A percentile compares a stretch with the other conserved stretches of the same genome.
Evolutionary conservation across 2,329 filamentous ascomycete genomes (phyloP).

Genomic region (Aspergillus persii): DNA sequence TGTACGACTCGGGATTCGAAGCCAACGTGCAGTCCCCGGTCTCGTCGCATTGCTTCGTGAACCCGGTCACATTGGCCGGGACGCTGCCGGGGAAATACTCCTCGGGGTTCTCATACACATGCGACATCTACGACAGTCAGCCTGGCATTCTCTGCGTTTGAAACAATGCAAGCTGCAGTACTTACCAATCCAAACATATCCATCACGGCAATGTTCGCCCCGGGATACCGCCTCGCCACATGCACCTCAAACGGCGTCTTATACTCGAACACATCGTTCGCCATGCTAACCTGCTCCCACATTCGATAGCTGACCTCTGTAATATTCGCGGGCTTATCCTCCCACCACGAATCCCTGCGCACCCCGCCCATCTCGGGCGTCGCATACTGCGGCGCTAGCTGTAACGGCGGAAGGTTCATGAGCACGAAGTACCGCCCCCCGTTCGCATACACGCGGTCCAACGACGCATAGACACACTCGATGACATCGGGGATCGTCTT

Average conservation of each 20-base stretch:
- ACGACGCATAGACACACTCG: slow-evolving; percentile 64
- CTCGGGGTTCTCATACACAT: slow-evolving; percentile 62
- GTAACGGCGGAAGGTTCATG: slow-evolving; percentile 65
- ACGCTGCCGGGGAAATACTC: slow-evolving; percentile 61
- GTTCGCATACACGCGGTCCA: slow-evolving; percentile 62
- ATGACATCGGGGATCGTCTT: slow-evolving; percentile 64
- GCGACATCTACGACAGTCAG: slow-evolving; percentile 28
- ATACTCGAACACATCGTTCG: slow-evolving; percentile 54
- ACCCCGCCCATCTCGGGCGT: slow-evolving; percentile 47
- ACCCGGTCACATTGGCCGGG: slow-evolving; percentile 62
- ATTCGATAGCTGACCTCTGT: slow-evolving; percentile 53
- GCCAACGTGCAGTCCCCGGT: slow-evolving; percentile 41
- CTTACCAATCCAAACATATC: slow-evolving; percentile 62
- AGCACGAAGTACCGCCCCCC: slow-evolving; percentile 71
- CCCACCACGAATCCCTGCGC: slow-evolving; percentile 46
- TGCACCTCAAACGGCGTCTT: slow-evolving; percentile 48
- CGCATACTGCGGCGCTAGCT: slow-evolving; percentile 67
- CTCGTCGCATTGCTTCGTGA: slow-evolving; percentile 54
- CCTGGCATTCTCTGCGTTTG: background rate
- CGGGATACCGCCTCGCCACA: slow-evolving; percentile 47
- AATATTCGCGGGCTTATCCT: slow-evolving; percentile 48
- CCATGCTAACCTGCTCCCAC: slow-evolving; percentile 49
- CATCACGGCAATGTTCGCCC: slow-evolving; percentile 63
- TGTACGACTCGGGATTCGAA: slow-evolving; percentile 48
- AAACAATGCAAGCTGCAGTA: background rate